A percentile compares a stretch with the other conserved stretches of the same genome.
Conservation (phyloP, 805 yeast species). For the Yarrowia sp. region DNA sequence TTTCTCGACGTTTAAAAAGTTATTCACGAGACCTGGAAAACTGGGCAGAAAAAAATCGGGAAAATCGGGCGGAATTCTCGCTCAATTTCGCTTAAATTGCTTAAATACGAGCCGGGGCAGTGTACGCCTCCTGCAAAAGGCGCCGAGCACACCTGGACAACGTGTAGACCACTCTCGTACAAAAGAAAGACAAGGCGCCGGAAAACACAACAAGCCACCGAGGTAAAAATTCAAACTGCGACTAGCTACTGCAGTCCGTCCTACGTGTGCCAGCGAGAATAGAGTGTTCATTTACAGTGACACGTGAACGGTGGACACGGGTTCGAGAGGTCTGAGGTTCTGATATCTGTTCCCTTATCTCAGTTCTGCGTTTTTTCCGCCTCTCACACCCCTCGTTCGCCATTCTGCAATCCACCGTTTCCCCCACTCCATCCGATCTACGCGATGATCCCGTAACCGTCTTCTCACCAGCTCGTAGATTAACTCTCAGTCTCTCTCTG, state of each 20-base stretch:
- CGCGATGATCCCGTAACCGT: slow-evolving; percentile 15
- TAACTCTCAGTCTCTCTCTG: not conserved
- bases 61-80: no score
- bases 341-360: no score
- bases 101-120: no score
- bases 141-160: not conserved
- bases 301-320: no score
- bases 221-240: not conserved
- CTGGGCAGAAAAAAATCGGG: no score
- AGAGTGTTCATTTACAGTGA: not conserved
- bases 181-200: slow-evolving; percentile 13
- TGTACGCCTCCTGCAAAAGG: not conserved
- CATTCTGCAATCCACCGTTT: not conserved
- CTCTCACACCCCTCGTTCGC: no score
- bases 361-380: no score
- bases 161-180: not conserved
- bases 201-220: slow-evolving; percentile 1
- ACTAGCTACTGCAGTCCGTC: slow-evolving; percentile 15
- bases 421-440: not conserved
- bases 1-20: not conserved
- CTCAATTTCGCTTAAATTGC: no score
- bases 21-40: not conserved
- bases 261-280: not conserved
- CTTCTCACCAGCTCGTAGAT: not conserved
- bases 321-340: no score